Base-by-base conservation (phyloP, 2,329 filamentous ascomycete species). In the Dryadomyces quercus-mongolicae region DNA sequence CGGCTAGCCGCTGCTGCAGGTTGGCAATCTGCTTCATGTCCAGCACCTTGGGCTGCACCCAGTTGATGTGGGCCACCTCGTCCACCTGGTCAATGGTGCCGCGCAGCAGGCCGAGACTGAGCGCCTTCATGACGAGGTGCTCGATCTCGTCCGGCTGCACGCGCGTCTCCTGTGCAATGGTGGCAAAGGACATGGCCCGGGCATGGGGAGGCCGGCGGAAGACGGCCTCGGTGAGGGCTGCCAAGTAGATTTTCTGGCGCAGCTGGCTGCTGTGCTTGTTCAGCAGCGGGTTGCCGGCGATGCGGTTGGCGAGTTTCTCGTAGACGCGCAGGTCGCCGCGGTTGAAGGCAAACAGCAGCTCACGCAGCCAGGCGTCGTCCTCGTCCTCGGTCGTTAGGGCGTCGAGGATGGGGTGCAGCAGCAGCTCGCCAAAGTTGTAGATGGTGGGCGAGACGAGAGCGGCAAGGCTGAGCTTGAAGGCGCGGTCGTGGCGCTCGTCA, bases 381-480 rank as follows among this genome's bases (percentile, higher is more conserved):
- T 85, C 84, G 46, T 47, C 49, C 20, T 51, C 56, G 22, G 68
- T 66, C 2, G 54, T 46, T 52, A 98, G 81, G 20, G 86, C 85
- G 66, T 95, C 88, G 59, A 98, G 84, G 65, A 98, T 95, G 3
- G 93, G 93, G 68, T 98, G 93, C 61, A 98, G 81, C 36, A 98
- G 82, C n/a, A 98, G 84, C 75, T 98, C 93, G 69, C 93, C 93
- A 63, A 98, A 98, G 76, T 98, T 98, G 81, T 98, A 97, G 73
- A 97, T 98, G 64, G 83, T 88, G 65, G 92, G 88, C 51, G 91
- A 96, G 43, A 96, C 87, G 9, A 98, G 79, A 10, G 93, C 93
- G 31, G 93, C 90, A 53, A 97, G 85, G 65, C 87, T 87, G 58
- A 98, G 84, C 68, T 96, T 90, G 72, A 95, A 95, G 47, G 93